phyloP scores from a whole-genome alignment of 257 asterid species.

The Cruciata laevipes region DNA sequence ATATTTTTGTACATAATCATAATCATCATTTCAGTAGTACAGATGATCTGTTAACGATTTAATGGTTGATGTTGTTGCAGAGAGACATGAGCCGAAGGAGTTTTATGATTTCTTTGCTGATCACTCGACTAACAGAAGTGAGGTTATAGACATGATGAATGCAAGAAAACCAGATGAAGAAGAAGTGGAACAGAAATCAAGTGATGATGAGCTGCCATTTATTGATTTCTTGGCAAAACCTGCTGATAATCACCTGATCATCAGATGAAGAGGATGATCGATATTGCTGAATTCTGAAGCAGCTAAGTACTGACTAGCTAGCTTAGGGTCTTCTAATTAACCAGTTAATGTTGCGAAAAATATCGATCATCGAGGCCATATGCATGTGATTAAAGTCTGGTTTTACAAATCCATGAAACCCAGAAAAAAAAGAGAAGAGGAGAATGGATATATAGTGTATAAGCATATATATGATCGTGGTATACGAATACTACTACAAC shows the following conservation, averaged over 20 bases:
- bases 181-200: constrained; percentile 49
- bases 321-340: background rate
- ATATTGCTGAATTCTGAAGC: background rate
- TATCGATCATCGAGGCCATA: background rate
- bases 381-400: background rate
- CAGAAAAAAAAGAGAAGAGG: background rate
- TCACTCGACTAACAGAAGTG: constrained; percentile 50
- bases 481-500: background rate
- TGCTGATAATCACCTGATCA: background rate
- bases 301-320: constrained; percentile 5
- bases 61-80: constrained; percentile 26
- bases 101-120: constrained; percentile 61
- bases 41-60: background rate
- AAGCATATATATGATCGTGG: background rate
- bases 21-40: too few relatives aligned
- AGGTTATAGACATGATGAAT: constrained; percentile 44
- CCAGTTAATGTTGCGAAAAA: background rate
- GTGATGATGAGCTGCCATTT: background rate
- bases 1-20: too few relatives aligned
- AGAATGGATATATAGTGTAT: background rate
- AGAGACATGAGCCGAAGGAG: constrained; percentile 42
- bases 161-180: constrained; percentile 33
- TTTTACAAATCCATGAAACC: background rate
- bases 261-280: background rate
- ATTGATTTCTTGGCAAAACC: constrained; percentile 11